Evolutionary conservation across 352 stramenopile genomes (phyloP), one percentile per base, ranked within the genome.

Genomic region (Peronospora tabacina): DNA sequence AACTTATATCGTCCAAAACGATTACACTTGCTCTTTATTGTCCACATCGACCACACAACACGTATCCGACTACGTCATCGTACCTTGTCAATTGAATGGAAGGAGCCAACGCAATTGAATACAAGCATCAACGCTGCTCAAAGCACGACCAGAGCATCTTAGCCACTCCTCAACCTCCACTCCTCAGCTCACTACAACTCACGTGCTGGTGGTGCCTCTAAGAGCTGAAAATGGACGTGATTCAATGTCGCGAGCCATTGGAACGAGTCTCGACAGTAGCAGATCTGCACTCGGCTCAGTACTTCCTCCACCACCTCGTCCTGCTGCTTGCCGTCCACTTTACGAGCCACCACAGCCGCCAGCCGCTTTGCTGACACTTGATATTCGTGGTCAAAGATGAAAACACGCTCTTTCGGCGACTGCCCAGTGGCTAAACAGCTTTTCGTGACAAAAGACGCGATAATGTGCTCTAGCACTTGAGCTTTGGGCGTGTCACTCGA

Each of bases 201-300:
- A 88, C 77, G 72, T 28, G 58, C 55, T 6, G 74, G 55, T 5
- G 70, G 8, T n/a, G 56, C 59, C 5, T 82, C 56, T 22, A 84
- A 54, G 17, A 88, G 48, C 52, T 77, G 49, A 34, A 82, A 88
- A 41, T 88, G 77, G 22, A 88, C 48, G 19, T 86, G 66, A 47
- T 85, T 88, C 16, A 88, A 60, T 34, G 77, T 86, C 40, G 77
- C 74, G 20, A 88, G 70, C 70, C 73, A 82, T 55, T 88, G 74
- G 50, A 82, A 83, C 41, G 77, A 77, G 58, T 88, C 77, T 15
- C 66, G 64, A 43, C 77, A 88, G 35, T 56, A 56, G 44, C 66
- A 84, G 1, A 67, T 56, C 29, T 71, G 43, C 16, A 84, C 70
- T 15, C 67, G 59, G 11, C 45, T 49, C 35, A 83, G 52, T 3